These are phyloP conservation scores for Suillus subaureus DNA, from an alignment of 768 basidiomycete species.

Conservation along the genomic window DNA sequence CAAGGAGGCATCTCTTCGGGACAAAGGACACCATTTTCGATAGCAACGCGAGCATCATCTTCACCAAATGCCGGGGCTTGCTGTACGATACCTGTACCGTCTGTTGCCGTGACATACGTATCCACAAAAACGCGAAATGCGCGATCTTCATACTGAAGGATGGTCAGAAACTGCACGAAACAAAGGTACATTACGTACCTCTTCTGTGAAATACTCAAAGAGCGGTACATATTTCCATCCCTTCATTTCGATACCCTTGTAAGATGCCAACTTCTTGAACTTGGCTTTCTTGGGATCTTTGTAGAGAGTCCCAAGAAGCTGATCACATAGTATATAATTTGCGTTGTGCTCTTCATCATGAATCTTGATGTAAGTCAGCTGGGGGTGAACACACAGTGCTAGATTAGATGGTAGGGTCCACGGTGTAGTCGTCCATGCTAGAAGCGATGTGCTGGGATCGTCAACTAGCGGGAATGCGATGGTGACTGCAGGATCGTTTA, in stretches of 20 bases:
- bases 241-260: slow-evolving; percentile 91
- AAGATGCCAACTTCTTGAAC: slow-evolving; percentile 87
- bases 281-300: slow-evolving; percentile 98
- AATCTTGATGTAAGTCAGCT: slow-evolving; percentile 95
- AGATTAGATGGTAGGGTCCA: slow-evolving; percentile 98
- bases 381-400: slow-evolving; percentile 93
- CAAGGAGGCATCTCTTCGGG: slow-evolving; percentile 95
- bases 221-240: slow-evolving; percentile 95
- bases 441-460: slow-evolving; percentile 84
- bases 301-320: slow-evolving; percentile 83
- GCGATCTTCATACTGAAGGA: slow-evolving; percentile 77
- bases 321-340: slow-evolving; percentile 92
- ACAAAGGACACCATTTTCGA: slow-evolving; percentile 80
- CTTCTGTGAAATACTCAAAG: slow-evolving; percentile 95
- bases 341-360: slow-evolving; percentile 84
- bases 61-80: slow-evolving; percentile 99
- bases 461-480: slow-evolving; percentile 92
- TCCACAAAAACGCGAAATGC: slow-evolving; percentile 91
- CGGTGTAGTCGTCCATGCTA: slow-evolving; percentile 99
- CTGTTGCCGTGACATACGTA: slow-evolving; percentile 89
- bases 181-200: slow-evolving; percentile 49
- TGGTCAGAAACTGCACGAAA: not conserved
- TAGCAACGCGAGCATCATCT: slow-evolving; percentile 94
- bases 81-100: slow-evolving; percentile 98
- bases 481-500: slow-evolving; percentile 94